These are phyloP conservation scores for Boletus insuetus DNA, from an alignment of 768 basidiomycete species.

Conservation along the genomic window DNA sequence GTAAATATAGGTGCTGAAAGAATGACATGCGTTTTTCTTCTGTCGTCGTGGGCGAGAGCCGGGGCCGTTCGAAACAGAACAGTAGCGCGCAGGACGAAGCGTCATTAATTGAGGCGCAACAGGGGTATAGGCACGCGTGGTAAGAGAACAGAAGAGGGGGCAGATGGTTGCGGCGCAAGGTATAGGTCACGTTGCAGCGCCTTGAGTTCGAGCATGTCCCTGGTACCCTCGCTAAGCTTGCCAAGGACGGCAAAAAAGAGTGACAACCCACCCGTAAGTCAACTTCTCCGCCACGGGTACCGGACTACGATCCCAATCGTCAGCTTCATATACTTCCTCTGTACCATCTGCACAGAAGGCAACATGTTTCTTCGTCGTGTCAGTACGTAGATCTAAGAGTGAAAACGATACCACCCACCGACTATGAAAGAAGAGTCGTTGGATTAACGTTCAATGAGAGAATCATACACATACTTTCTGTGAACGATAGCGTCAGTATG, in stretches of 20 bases:
- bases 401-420: constrained; percentile 3
- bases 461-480: constrained; percentile 18
- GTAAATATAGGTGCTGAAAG: too few species aligned
- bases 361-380: constrained; percentile 48
- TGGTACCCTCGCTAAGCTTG: constrained; percentile 21
- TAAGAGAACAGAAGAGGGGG: constrained; percentile 41
- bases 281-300: constrained; percentile 59
- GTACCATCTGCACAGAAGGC: constrained; percentile 53
- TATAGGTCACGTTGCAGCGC: constrained; percentile 66
- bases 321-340: constrained; percentile 62
- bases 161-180: constrained; percentile 49
- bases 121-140: constrained; percentile 61
- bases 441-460: not conserved
- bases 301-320: constrained; percentile 81
- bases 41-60: too few species aligned
- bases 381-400: not conserved
- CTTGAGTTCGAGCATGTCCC: constrained; percentile 66
- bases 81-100: not conserved
- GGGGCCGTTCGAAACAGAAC: too few species aligned
- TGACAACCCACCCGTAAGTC: constrained; percentile 60
- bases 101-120: constrained; percentile 47
- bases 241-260: not conserved
- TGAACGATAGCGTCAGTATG: not conserved
- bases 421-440: not conserved
- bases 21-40: too few species aligned